Conservation (phyloP, 192 early-diverging fungal species). For the Coemansia sp. region DNA sequence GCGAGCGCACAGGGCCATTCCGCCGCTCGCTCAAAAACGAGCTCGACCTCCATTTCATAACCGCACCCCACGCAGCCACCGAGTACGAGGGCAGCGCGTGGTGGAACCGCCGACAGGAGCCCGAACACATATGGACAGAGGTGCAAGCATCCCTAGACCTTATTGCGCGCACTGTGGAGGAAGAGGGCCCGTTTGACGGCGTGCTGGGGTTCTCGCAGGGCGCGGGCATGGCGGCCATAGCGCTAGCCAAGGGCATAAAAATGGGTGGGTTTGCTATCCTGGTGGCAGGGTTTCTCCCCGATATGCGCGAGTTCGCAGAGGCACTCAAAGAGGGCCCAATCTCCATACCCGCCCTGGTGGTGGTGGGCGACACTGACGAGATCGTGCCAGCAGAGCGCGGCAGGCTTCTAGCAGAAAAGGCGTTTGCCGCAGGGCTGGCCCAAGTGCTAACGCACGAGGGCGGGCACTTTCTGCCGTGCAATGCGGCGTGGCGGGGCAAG, state of each 20-base stretch:
- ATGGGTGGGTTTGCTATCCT: conserved; percentile 17
- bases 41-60: conserved; percentile 22
- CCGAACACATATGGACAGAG: conserved; percentile 6
- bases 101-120: conserved; percentile 28
- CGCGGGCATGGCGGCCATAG: conserved; percentile 34
- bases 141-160: conserved; percentile 5
- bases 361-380: conserved; percentile 21
- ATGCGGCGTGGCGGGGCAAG: conserved; percentile 23
- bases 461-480: conserved; percentile 40
- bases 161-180: not conserved
- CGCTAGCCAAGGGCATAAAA: conserved; percentile 1
- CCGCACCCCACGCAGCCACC: conserved; percentile 31
- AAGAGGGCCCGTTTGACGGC: conserved; percentile 39
- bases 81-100: conserved; percentile 17
- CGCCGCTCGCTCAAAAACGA: conserved; percentile 18
- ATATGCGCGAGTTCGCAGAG: conserved; percentile 13
- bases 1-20: conserved; percentile 40
- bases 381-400: conserved; percentile 27
- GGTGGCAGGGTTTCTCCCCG: conserved; percentile 29
- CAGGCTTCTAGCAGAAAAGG: conserved; percentile 10
- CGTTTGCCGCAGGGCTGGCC: conserved; percentile 8
- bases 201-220: conserved; percentile 50
- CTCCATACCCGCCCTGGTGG: not conserved
- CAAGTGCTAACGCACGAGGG: conserved; percentile 14
- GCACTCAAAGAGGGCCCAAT: not conserved